These are phyloP conservation scores for Baudoinia panamericana DNA, from an alignment of 495 filamentous ascomycete genomes.

Conservation along the genomic window DNA sequence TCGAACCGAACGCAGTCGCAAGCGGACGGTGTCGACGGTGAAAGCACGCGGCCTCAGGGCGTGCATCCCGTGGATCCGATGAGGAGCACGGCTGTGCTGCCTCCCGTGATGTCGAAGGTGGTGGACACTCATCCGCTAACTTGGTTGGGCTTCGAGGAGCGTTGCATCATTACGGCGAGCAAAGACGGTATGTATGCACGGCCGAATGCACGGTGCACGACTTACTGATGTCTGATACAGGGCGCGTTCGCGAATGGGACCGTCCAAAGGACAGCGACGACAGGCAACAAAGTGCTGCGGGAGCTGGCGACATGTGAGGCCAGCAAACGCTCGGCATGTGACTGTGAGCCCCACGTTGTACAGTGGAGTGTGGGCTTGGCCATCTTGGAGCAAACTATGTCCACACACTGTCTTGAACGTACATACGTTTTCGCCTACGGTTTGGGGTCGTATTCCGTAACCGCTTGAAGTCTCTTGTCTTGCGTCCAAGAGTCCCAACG, in stretches of 20 bases:
- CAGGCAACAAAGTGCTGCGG: too few relatives aligned
- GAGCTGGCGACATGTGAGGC: slow-evolving; percentile 3
- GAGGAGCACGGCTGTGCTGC: slow-evolving; percentile 67
- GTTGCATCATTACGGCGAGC: slow-evolving; percentile 84
- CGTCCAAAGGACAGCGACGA: slow-evolving; percentile 49
- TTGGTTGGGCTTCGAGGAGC: slow-evolving; percentile 83
- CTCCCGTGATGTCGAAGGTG: slow-evolving; percentile 86
- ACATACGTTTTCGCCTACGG: too few relatives aligned
- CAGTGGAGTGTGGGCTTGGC: too few relatives aligned
- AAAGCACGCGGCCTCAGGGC: slow-evolving; percentile 34
- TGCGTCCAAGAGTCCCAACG: too few relatives aligned
- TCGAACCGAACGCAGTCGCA: slow-evolving; percentile 41
- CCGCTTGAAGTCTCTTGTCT: too few relatives aligned
- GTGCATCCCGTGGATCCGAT: slow-evolving; percentile 71
- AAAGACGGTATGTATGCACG: slow-evolving; percentile 41
- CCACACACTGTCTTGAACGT: too few relatives aligned
- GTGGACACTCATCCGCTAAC: slow-evolving; percentile 76
- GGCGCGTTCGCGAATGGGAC: slow-evolving; percentile 80
- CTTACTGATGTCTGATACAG: slow-evolving; percentile 36
- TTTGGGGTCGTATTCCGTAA: too few relatives aligned
- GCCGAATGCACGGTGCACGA: not conserved
- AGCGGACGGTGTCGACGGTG: slow-evolving; percentile 21
- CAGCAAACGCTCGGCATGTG: not conserved
- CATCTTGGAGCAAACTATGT: too few relatives aligned
- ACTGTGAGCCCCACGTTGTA: not conserved